These are phyloP conservation scores for Lolium multiflorum DNA, from an alignment of 176 grass and related monocot species.

Conservation along the genomic window DNA sequence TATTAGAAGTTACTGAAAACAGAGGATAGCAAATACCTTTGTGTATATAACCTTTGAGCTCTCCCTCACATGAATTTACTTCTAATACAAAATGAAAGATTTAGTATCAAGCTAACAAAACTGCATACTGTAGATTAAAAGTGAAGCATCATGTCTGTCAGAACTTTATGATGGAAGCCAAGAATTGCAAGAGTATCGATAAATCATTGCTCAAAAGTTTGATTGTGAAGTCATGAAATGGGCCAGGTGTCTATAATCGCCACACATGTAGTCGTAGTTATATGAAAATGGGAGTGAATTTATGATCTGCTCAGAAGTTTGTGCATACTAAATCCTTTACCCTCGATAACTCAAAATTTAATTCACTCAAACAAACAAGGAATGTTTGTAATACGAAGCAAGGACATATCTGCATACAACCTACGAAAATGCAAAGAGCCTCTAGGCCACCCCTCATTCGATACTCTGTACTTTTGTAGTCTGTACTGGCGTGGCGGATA, in stretches of 20 bases:
- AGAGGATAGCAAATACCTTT: slow-evolving; percentile 52
- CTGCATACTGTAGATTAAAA: no score
- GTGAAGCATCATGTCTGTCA: background rate
- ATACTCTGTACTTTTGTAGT: no score
- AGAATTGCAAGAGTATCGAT: background rate
- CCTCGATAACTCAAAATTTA: background rate
- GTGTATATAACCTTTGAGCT: slow-evolving; percentile 52
- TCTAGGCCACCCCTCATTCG: no score
- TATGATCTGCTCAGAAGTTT: background rate
- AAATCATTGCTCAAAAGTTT: background rate
- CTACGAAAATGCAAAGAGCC: background rate
- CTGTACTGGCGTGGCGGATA: no score
- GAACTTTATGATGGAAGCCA: slow-evolving; percentile 16
- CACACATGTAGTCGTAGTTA: background rate
- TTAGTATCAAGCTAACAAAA: slow-evolving; percentile 16
- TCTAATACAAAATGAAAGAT: background rate
- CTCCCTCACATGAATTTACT: no score
- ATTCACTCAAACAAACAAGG: background rate
- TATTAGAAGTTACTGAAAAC: background rate
- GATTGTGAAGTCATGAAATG: background rate
- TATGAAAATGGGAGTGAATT: background rate
- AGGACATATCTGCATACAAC: background rate
- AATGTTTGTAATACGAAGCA: background rate
- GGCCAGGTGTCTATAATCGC: background rate
- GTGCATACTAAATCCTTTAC: no score